Evolutionary conservation across 75 land plant genomes (phyloP).

Genomic region (Ceratopteris richardii): DNA sequence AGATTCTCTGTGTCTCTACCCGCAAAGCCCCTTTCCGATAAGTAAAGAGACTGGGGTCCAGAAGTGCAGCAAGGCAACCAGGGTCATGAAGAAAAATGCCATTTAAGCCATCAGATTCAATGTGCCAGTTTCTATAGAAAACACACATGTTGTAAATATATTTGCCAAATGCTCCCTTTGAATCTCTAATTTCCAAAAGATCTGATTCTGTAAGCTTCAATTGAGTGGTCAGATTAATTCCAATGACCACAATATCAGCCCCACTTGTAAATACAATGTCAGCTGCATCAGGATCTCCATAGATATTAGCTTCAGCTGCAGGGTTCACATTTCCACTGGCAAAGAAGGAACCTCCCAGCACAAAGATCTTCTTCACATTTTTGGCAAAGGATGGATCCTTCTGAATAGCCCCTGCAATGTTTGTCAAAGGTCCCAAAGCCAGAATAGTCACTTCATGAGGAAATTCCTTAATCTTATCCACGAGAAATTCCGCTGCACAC

Average conservation of each 20-base stretch:
- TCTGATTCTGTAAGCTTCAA: slow-evolving; percentile 70
- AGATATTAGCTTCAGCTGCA: slow-evolving; percentile 99
- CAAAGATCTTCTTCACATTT: slow-evolving; percentile 64
- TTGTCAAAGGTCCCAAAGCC: slow-evolving; percentile 94
- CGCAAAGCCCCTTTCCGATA: slow-evolving; percentile 79
- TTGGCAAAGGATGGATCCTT: slow-evolving; percentile 75
- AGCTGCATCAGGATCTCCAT: slow-evolving; percentile 97
- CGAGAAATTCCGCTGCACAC: slow-evolving; percentile 80
- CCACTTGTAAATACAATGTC: too few species aligned
- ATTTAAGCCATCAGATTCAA: slow-evolving; percentile 66
- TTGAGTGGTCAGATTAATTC: slow-evolving; percentile 91
- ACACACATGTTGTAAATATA: slow-evolving; percentile 60
- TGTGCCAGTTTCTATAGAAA: slow-evolving; percentile 84
- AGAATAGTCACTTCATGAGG: slow-evolving; percentile 89
- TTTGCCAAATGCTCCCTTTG: slow-evolving; percentile 52
- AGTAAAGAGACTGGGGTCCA: slow-evolving; percentile 82
- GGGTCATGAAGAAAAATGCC: slow-evolving; percentile 98
- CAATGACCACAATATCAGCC: slow-evolving; percentile 71
- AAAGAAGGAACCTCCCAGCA: slow-evolving; percentile 96
- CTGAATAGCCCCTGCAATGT: slow-evolving; percentile 89
- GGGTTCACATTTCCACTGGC: slow-evolving; percentile 91
- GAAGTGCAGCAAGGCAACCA: slow-evolving; percentile 68
- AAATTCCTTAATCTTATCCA: too few species aligned
- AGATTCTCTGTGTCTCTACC: slow-evolving; percentile 92
- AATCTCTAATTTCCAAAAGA: slow-evolving; percentile 48